Base-by-base conservation (phyloP, 176 grass and related monocot genomes). In the Elymus sibiricus region DNA sequence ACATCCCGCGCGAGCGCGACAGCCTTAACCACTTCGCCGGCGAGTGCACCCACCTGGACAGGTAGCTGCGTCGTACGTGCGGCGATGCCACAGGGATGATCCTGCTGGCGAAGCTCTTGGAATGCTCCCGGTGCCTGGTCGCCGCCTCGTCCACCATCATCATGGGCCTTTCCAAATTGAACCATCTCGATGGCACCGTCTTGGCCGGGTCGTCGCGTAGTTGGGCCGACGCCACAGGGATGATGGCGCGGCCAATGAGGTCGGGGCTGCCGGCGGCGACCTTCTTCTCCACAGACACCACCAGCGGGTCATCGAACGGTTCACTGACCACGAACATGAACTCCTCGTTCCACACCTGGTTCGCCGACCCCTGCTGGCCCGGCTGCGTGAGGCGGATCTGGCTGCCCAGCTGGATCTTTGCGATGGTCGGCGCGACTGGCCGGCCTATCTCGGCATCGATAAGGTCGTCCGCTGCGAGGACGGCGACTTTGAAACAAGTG, bases 261-360 rank as follows among this genome's bases (percentile, higher is more conserved):
- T 94, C 91, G 44, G 91, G 77, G 1, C 53, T 61, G 70, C 82
- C n/a, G n/a, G n/a, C 78, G 6, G 63, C 84, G 24, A 90, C 94
- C 2, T 83, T 65, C 76, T 92, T 83, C 77, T 97, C 92, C 21
- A 94, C 90, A 11, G 92, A 92, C 22, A 97, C 53, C 39, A 97
- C 80, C 25, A 97, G 77, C 26, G 39, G 86, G 24, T 97, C 94
- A 26, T 94, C 90, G 47, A 83, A 97, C 10, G 94, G 94, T 39
- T 90, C 90, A 3, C 61, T 76, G 1, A 86, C 95, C 14, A 97
- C 90, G 77, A 94, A 91, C 80, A 97, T 69, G 86, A 94, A 84
- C 82, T 97, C 92, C 86, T 94, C 88, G 65, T 92, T 91, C 95
- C 95, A 97, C 78, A 10, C 11, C 10, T 82, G 92, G 79, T 83